Evolutionary conservation across 495 filamentous ascomycete species (phyloP), one percentile per base, ranked within the genome.

Genomic region (Neurospora sp.): DNA sequence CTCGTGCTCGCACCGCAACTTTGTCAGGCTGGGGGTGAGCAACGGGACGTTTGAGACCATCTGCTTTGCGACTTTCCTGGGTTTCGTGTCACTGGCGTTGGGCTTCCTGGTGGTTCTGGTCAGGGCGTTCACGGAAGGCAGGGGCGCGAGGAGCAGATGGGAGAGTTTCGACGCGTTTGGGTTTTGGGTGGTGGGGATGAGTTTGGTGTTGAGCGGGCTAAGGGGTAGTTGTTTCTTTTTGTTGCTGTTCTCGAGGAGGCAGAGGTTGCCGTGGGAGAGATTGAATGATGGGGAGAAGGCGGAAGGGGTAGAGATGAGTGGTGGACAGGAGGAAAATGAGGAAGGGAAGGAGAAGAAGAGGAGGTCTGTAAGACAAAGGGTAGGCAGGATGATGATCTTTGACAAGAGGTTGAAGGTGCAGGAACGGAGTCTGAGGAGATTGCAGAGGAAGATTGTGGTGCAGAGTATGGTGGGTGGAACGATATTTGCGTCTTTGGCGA

Each of bases 1-100:
- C 41, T 83, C 84, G 76, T 87, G 85, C 78, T 84, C 84, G 62
- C 85, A 86, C 79, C 81, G 82, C 62, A 86, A 86, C 78, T 83
- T 86, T 73, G 83, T 86, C 27, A 81, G 83, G 66, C 81, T 84
- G 12, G 83, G 83, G 70, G 83, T 84, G 54, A 77, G 77, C 66
- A 83, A 84, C 75, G 82, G 83, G 42, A 84, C 83, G 18, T 83
- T 83, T 70, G 83, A 84, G 76, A 83, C 82, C 4, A 59, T 83
- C 20, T 83, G 82, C 78, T 78, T 83, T 7, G 83, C 83, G 3
- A 84, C 83, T 7, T 66, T 78, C 18, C 76, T 83, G 37, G 82
- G 81, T 20, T 77, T 83, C 71, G 75, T 76, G 42, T 77, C 76
- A 35, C 77, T 81, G 27, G 10, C 77, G 54, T 73, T 73, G 66